Evolutionary conservation across 805 yeast species (phyloP), one percentile per base, ranked within the genome.

Genomic region (Teunomyces panamensis): DNA sequence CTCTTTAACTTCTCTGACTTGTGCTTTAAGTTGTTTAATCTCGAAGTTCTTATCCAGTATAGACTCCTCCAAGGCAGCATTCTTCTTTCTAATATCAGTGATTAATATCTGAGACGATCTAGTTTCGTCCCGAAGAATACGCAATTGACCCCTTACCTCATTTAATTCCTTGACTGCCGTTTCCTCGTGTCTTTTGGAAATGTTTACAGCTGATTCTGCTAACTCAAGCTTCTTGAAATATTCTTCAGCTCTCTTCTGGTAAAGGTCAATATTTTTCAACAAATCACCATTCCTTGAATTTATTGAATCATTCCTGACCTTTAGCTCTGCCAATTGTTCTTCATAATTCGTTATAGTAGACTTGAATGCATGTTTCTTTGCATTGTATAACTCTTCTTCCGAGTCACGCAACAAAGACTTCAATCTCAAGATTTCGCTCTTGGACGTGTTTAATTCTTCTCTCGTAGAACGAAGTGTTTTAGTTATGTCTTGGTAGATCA

Each of bases 201-300:
- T 76, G 45, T 77, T 72, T 1, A 86, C 80, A 4, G 88, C 86
- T 43, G 83, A 74, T 59, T 91, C 96, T 2, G 94, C 91, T 43
- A 80, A 77, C 57, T 89, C 95, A 24, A 90, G 71, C 57, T 87
- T 87, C 48, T 75, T 73, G 55, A 77, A 81, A 60, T 88, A 86
- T 51, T 84, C 86, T 30, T 87, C 91, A 30, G 95, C 82, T 51
- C 96, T 78, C 13, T 73, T 65, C 58, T 83, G 85, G 65, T 87
- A 89, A 29, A 85, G 69, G 33, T 79, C 80, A 16, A 85, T 68
- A 28, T 79, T 75, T 33, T 77, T 74, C 1, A 72, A 61, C 28
- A 89, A 67, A 28, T 88, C 84, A 1, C 61, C 57, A 54, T 81
- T 83, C 56, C 81, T 84, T n/a, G 73, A 60, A 34, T 71, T 73